These are phyloP conservation scores for Pleurostoma richardsiae DNA, from an alignment of 2,329 filamentous ascomycete genomes.

Conservation along the genomic window DNA sequence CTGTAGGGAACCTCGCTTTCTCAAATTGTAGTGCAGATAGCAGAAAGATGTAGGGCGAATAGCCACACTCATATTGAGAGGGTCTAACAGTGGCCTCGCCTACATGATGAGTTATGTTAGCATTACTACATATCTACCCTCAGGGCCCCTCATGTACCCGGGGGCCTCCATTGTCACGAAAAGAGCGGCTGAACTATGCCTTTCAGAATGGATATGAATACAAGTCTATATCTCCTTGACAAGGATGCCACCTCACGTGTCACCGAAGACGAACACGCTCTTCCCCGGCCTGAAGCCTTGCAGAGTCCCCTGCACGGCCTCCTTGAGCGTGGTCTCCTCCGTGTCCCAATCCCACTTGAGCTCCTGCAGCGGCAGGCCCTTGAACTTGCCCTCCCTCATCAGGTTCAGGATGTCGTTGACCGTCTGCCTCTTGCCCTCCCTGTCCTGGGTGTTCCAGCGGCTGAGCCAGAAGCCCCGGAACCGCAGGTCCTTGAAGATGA, in stretches of 20 bases:
- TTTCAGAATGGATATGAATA: too few relatives aligned
- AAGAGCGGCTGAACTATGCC: too few relatives aligned
- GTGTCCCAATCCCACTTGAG: constrained; percentile 82
- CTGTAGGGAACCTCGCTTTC: too few relatives aligned
- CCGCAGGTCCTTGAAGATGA: constrained; percentile 89
- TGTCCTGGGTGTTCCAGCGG: constrained; percentile 75
- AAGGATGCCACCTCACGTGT: constrained; percentile 34
- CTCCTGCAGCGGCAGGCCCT: constrained; percentile 76
- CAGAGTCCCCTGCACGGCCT: constrained; percentile 77
- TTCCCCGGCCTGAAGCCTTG: constrained; percentile 84
- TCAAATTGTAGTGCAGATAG: too few relatives aligned
- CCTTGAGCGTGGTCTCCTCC: constrained; percentile 59
- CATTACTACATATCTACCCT: too few relatives aligned
- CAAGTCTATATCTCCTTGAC: constrained; percentile 31
- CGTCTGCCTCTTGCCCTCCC: constrained; percentile 68
- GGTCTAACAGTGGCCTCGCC: too few relatives aligned
- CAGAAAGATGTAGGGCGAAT: too few relatives aligned
- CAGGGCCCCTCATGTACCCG: too few relatives aligned
- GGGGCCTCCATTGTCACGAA: too few relatives aligned
- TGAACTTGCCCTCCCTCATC: constrained; percentile 71
- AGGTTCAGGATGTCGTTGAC: constrained; percentile 80
- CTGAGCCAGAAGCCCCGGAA: constrained; percentile 96
- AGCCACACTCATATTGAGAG: too few relatives aligned
- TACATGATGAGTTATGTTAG: too few relatives aligned
- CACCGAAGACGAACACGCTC: constrained; percentile 77